Evolutionary conservation across 495 filamentous ascomycete genomes (phyloP), one percentile per base, ranked within the genome.

Genomic region (Cercophora newfieldiana): DNA sequence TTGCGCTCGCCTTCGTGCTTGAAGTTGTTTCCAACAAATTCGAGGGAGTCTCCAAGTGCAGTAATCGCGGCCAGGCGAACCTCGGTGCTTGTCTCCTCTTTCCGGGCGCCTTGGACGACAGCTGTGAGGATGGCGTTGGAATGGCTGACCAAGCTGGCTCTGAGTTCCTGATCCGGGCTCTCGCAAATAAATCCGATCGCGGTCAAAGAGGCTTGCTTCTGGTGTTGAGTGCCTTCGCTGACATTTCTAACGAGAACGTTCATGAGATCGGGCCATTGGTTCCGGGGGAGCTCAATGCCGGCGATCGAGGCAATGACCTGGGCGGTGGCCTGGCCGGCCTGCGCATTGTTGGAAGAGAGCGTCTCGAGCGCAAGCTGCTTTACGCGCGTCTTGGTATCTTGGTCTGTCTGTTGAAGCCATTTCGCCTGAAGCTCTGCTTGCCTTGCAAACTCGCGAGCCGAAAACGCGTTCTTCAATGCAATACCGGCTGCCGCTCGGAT

Each of bases 111-210:
- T 79, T 97, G 96, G 0, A 99, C 94, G 48, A 99, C 95, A 47
- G 95, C 95, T 21, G 96, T 98, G 69, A 99, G 82, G 75, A 99
- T 99, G 56, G 95, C 94, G 77, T 99, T 99, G 58, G 94, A 97
- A 79, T 98, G 92, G 59, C 86, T 81, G 64, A 89, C 84, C 70
- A 99, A 78, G 72, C 89, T 91, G 50, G 89, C 88, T 66, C 95
- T 87, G 26, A 99, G 86, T 48, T 97, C 94, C 25, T 83, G 67
- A 74, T 99, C 95, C 70, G 96, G 92, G 58, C 90, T 93, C 80
- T 99, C 96, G 84, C 95, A 98, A 72, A 99, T 95, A 79, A 92
- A 99, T 74, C 95, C 95, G 78, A 99, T 97, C 10, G 94, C 90
- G 59, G 92, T 91, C 70, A 99, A 80, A 44, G 94, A 97, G 31